Base-by-base conservation (phyloP, 352 stramenopile genomes). In the Blastocystis sp. region DNA sequence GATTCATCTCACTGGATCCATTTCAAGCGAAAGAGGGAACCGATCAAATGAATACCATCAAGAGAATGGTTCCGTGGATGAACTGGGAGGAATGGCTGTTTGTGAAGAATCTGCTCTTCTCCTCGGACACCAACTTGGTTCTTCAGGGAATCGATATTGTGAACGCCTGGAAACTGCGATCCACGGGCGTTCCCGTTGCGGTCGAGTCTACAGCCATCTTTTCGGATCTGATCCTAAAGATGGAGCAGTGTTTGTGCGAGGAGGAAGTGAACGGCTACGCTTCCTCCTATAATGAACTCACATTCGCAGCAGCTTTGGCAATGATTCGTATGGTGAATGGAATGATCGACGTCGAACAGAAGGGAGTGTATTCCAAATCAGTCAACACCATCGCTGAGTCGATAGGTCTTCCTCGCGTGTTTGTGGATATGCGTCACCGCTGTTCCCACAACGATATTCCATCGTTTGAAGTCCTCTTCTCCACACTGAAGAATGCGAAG, bases 291-390 rank as follows among this genome's bases (percentile, higher is more conserved):
- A 38, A 16, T 65, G 24, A 78, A 1, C 53, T 78, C n/a, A 14
- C 14, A n/a, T 78, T 57, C 27, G 46, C 67, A 14, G n/a, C 53
- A 27, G 24, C 84, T 29, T 34, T 87, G 16, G 59, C 46, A 11
- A 78, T 87, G n/a, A 76, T 87, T 57, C 46, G 84, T 4, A 63
- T 65, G 16, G 73, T 87, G 27, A 87, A 87, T 87, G 71, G 71
- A 14, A 81, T 87, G 4, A 65, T 87, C 0, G 84, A 87, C 0
- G 36, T 46, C 21, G 73, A 78, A 49, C 84, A 87, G 57, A 42
- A 79, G 61, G 59, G 57, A 8, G 69, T 63, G 4, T 86, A 65
- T 65, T 71, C 73, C 29, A 7, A 49, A 4, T 86, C 84, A 40
- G 51, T 87, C 1, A 64, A 84, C 1, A 40, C 36, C 27, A 29